A percentile compares a stretch with the other conserved stretches of the same genome.
Conservation (phyloP, 2,329 filamentous ascomycete species). For the Helotiales sp. region DNA sequence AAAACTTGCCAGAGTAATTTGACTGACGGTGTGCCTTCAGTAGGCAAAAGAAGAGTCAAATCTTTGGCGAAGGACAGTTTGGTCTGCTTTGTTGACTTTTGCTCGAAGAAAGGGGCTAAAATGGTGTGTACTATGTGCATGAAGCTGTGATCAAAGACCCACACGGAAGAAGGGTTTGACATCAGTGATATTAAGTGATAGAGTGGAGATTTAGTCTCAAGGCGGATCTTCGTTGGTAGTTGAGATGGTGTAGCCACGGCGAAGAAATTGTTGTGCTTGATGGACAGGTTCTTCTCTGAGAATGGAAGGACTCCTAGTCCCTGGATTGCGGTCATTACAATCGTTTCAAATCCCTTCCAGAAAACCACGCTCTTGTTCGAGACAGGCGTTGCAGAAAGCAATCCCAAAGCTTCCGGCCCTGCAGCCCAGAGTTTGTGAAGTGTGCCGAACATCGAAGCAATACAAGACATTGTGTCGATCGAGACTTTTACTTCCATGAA, state of each 20-base stretch:
- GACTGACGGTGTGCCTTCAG: conserved; percentile 29
- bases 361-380: conserved; percentile 54
- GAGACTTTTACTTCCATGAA: conserved; percentile 89
- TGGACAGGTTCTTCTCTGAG: conserved; percentile 58
- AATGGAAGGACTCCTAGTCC: conserved; percentile 61
- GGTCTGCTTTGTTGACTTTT: conserved; percentile 36
- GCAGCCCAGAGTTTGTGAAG: conserved; percentile 68
- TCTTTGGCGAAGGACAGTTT: conserved; percentile 40
- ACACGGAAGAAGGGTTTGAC: conserved; percentile 19
- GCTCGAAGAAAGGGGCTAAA: conserved; percentile 58
- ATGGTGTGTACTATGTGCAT: conserved; percentile 43
- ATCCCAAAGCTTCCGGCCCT: conserved; percentile 41
- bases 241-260: conserved; percentile 65
- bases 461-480: conserved; percentile 76
- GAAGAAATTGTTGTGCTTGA: conserved; percentile 57
- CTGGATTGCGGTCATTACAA: conserved; percentile 49
- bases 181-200: conserved; percentile 66
- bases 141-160: conserved; percentile 29
- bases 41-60: conserved; percentile 26
- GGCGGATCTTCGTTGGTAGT: conserved; percentile 50
- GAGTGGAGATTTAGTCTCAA: conserved; percentile 57
- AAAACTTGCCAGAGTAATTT: conserved; percentile 32
- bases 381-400: conserved; percentile 25
- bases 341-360: conserved; percentile 53
- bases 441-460: conserved; percentile 69